A percentile compares a stretch with the other conserved stretches of the same genome.
These are phyloP conservation scores for Cordyceps pruinosa DNA, from an alignment of 2,329 filamentous ascomycete genomes.

Conservation along the genomic window DNA sequence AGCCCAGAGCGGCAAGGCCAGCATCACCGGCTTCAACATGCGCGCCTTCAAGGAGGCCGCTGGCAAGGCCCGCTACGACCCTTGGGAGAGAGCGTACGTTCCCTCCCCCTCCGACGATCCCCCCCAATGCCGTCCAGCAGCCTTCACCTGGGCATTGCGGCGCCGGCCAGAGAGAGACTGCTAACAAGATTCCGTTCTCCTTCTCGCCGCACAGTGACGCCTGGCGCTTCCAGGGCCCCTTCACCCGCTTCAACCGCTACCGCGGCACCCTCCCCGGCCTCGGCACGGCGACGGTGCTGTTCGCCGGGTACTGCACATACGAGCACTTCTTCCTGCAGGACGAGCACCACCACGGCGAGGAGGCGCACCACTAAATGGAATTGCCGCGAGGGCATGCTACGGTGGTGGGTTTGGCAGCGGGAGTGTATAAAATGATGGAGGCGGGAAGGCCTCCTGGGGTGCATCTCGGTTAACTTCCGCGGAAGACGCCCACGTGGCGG, in stretches of 20 bases:
- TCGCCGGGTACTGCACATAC: constrained; percentile 80
- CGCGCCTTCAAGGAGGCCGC: constrained; percentile 69
- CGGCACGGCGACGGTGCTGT: constrained; percentile 86
- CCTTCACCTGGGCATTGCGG: not conserved
- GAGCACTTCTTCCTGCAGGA: constrained; percentile 83
- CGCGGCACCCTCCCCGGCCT: constrained; percentile 80
- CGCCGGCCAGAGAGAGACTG: not conserved
- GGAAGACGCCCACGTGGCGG: not conserved
- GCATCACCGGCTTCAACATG: constrained; percentile 90
- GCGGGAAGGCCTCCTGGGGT: not conserved
- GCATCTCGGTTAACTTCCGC: not conserved
- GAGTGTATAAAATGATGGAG: constrained; percentile 1
- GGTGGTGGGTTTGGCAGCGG: not conserved
- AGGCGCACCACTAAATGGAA: constrained; percentile 3
- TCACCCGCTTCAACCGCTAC: constrained; percentile 85
- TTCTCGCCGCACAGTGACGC: constrained; percentile 58
- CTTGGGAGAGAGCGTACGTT: constrained; percentile 57
- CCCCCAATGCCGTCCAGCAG: not conserved
- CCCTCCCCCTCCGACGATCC: constrained; percentile 19
- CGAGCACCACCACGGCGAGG: constrained; percentile 48
- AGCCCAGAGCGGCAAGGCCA: constrained; percentile 51
- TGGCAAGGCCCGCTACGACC: constrained; percentile 55
- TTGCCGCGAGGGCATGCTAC: no score
- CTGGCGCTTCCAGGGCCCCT: constrained; percentile 88
- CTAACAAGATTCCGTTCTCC: not conserved